phyloP scores from a whole-genome alignment of 1,284 basidiomycete genomes.

The Pyrrhoderma noxium region DNA sequence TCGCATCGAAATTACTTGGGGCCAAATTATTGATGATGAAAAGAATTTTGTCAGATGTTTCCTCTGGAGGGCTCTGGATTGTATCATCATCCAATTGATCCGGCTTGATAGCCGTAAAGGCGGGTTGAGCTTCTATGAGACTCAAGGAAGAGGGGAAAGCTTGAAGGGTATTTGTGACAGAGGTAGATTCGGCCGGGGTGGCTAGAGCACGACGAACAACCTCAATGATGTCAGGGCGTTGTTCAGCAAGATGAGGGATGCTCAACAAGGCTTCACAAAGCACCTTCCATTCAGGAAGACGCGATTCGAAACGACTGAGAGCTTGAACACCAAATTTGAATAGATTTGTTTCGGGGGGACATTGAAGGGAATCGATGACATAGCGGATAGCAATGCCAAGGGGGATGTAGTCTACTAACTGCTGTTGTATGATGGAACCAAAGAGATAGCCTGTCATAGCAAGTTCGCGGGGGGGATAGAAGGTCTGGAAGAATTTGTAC shows the following conservation, averaged over 20 bases:
- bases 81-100: slow-evolving; percentile 52
- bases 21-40: slow-evolving; percentile 99
- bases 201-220: slow-evolving; percentile 69
- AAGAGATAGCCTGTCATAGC: slow-evolving; percentile 96
- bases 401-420: slow-evolving; percentile 92
- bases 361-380: slow-evolving; percentile 89
- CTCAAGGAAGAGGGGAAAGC: slow-evolving; percentile 28
- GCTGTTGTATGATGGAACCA: slow-evolving; percentile 91
- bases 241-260: slow-evolving; percentile 83
- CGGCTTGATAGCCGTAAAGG: slow-evolving; percentile 70
- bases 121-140: slow-evolving; percentile 39
- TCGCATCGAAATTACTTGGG: slow-evolving; percentile 86
- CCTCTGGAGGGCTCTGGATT: slow-evolving; percentile 72
- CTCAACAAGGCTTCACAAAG: slow-evolving; percentile 85
- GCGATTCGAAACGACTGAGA: slow-evolving; percentile 79
- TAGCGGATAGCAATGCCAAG: slow-evolving; percentile 97
- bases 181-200: slow-evolving; percentile 36
- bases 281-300: slow-evolving; percentile 90
- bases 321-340: slow-evolving; percentile 97
- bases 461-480: slow-evolving; percentile 90
- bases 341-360: slow-evolving; percentile 84
- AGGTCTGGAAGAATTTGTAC: slow-evolving; percentile 98
- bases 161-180: slow-evolving; percentile 33
- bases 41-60: slow-evolving; percentile 87
- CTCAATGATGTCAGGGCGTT: slow-evolving; percentile 78